phyloP scores from a whole-genome alignment of 2,329 filamentous ascomycete species.

The Thermochaetoides dissita region DNA sequence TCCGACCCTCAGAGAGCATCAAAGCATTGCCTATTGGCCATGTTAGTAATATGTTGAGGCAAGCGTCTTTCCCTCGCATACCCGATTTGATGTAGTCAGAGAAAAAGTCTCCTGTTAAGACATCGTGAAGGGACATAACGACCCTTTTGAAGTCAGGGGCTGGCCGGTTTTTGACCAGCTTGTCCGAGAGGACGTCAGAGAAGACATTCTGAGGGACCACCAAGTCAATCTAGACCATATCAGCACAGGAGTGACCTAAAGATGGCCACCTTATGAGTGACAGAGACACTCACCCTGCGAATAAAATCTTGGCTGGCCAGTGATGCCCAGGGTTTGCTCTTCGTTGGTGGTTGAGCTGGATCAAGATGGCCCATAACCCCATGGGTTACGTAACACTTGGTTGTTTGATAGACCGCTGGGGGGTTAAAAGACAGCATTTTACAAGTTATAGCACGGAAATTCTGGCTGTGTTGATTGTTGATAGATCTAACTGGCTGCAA shows the following conservation, averaged over 20 bases:
- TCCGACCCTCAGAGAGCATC: slow-evolving; percentile 69
- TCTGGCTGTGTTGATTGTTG: not conserved
- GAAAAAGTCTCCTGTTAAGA: slow-evolving; percentile 66
- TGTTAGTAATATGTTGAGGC: not conserved
- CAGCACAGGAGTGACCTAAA: not conserved
- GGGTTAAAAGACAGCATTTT: slow-evolving; percentile 32
- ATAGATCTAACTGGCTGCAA: not conserved
- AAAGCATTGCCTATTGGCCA: slow-evolving; percentile 50
- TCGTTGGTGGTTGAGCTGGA: slow-evolving; percentile 52
- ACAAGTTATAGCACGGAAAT: no score
- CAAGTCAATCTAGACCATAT: slow-evolving; percentile 44
- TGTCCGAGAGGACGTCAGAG: slow-evolving; percentile 33
- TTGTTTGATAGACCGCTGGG: slow-evolving; percentile 35
- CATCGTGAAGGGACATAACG: slow-evolving; percentile 54
- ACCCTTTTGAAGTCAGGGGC: slow-evolving; percentile 49
- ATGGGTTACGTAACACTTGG: slow-evolving; percentile 64
- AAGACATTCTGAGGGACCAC: slow-evolving; percentile 55
- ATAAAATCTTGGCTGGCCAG: slow-evolving; percentile 52
- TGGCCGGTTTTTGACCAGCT: slow-evolving; percentile 28
- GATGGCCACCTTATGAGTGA: not conserved
- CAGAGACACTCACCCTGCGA: slow-evolving; percentile 33
- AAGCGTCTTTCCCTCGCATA: no score
- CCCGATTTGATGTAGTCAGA: slow-evolving; percentile 60
- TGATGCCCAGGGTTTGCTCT: slow-evolving; percentile 62
- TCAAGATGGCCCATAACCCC: slow-evolving; percentile 57